Evolutionary conservation across 805 yeast genomes (phyloP), one percentile per base, ranked within the genome.

Genomic region (Metschnikowia kofuensis): DNA sequence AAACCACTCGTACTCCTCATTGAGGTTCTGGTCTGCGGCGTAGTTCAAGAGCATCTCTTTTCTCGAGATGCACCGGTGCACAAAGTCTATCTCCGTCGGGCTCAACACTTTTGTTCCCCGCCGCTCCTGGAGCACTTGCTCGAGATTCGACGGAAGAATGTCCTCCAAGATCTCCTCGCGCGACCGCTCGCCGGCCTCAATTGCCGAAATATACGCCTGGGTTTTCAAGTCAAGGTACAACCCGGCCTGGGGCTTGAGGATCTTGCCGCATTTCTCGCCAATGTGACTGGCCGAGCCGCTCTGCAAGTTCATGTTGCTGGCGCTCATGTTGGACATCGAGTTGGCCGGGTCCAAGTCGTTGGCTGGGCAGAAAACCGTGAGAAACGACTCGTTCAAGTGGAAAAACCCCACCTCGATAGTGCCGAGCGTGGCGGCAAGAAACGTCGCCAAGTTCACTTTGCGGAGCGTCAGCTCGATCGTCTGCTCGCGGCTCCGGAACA

Each of bases 181-280:
- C 1, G 86, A 70, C 55, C 86, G 72, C 46, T 82, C 80, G 10
- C 76, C 77, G 1, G 84, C 75, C 60, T 85, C 88, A 51, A 91
- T 66, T 0, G 96, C 96, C 1, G 97, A 85, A 16, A 94, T 90
- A 62, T 83, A 94, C 0, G 97, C 96, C 66, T 94, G 99, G 0
- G 99, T 94, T 64, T 94, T 94, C 63, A 94, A 76, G 57, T 94
- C 97, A 36, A 94, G 72, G 57, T 77, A 89, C 44, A 94, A 68
- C 11, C 80, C 82, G 0, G 94, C 90, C 57, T 89, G 97, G 9
- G 87, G 80, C 63, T 90, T 90, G 50, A 89, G 70, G 38, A 94
- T 70, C 57, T 84, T 80, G 5, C 89, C 78, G 12, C 70, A 72
- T 37, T 61, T 65, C 40, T 69, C 76, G 8, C 75, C 75, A 30